Percentiles rank a stretch among this genome's conserved stretches.
phyloP scores from a whole-genome alignment of 73 alveolate genomes.

The Paramecium tetraurelia region DNA sequence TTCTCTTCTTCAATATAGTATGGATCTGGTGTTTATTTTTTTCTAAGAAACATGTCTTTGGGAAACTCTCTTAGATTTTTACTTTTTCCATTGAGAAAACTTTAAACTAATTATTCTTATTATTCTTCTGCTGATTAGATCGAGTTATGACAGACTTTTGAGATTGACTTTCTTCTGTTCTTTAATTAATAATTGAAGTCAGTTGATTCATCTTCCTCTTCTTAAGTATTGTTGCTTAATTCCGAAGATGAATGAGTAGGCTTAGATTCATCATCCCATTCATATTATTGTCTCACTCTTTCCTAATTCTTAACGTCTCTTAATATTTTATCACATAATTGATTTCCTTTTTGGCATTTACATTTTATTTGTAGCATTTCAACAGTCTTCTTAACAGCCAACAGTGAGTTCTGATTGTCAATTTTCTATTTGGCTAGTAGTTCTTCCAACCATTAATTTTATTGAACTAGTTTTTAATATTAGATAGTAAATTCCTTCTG shows the following conservation, averaged over 20 bases:
- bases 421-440: conserved; percentile 2
- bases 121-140: neutral
- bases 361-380: neutral
- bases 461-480: neutral
- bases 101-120: neutral
- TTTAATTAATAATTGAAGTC: neutral
- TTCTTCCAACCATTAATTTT: conserved; percentile 2
- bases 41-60: neutral
- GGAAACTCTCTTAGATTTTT: neutral
- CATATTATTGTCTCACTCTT: neutral
- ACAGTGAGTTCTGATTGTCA: neutral
- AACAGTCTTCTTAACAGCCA: neutral
- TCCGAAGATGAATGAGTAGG: neutral
- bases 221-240: neutral
- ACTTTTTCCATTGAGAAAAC: neutral
- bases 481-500: neutral
- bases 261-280: neutral
- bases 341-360: neutral
- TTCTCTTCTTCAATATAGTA: conserved; percentile 14
- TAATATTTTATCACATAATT: neutral
- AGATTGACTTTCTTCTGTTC: neutral
- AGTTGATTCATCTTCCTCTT: neutral
- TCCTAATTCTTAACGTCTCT: neutral
- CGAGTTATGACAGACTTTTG: neutral
- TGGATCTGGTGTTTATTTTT: neutral